Conservation (phyloP, 106 monocot genomes). For the Dioscorea alata region DNA sequence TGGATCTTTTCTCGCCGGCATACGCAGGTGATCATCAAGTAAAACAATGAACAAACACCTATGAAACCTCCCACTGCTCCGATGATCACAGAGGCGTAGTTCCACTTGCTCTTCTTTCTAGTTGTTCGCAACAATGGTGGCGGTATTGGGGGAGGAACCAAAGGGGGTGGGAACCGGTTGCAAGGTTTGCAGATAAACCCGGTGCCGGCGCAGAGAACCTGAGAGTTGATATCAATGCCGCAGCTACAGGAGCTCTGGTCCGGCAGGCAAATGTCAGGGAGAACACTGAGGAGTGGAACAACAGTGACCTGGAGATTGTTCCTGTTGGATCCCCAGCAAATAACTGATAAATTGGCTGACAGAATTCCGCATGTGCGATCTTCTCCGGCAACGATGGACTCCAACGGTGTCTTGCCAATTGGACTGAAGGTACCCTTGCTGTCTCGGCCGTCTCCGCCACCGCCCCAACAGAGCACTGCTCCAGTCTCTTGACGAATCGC, state of each 20-base stretch:
- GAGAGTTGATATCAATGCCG: constrained; percentile 29
- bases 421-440: constrained; percentile 7
- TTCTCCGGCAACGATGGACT: constrained; percentile 57
- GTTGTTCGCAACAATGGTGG: background rate
- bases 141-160: background rate
- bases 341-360: constrained; percentile 40
- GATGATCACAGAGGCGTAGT: constrained; percentile 38
- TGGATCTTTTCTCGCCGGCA: constrained; percentile 16
- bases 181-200: constrained; percentile 41
- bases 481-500: constrained; percentile 34
- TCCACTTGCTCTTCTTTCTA: constrained; percentile 20
- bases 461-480: constrained; percentile 69
- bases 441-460: constrained; percentile 7
- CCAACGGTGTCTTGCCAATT: constrained; percentile 28
- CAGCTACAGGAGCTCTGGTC: constrained; percentile 32
- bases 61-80: constrained; percentile 50
- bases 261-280: constrained; percentile 58
- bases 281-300: constrained; percentile 35
- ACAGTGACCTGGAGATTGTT: constrained; percentile 4
- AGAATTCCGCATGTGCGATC: constrained; percentile 74
- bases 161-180: background rate
- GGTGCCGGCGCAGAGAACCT: constrained; percentile 39
- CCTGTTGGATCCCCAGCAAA: constrained; percentile 53
- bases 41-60: constrained; percentile 45
- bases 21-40: constrained; percentile 26